Percentiles rank a stretch among this genome's conserved stretches.
phyloP scores from a whole-genome alignment of 371 early-diverging fungal genomes.

The Syncephalis plumigaleata region DNA sequence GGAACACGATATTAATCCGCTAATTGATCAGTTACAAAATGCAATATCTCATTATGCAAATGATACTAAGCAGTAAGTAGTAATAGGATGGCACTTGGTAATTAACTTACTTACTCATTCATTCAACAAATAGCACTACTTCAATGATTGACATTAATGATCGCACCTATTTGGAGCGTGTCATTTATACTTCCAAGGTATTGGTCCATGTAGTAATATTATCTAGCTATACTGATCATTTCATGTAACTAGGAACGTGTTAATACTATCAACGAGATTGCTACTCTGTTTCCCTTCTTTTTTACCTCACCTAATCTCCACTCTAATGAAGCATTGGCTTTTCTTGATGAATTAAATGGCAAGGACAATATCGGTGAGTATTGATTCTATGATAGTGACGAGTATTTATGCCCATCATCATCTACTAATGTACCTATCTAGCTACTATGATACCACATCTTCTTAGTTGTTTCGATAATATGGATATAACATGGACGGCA shows the following conservation, averaged over 20 bases:
- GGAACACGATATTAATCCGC: conserved; percentile 6
- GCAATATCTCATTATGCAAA: no score
- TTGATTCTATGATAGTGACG: conserved; percentile 16
- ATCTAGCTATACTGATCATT: neutral
- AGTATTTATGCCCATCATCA: no score
- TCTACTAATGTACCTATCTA: neutral
- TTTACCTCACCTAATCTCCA: conserved; percentile 32
- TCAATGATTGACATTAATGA: neutral
- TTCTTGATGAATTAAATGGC: conserved; percentile 24
- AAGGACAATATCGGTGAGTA: no score
- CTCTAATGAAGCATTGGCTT: conserved; percentile 20
- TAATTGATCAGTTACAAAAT: no score
- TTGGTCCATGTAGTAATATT: neutral
- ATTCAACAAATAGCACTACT: no score
- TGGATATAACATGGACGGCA: conserved; percentile 7
- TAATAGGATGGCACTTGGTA: conserved; percentile 13
- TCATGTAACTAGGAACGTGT: conserved; percentile 29
- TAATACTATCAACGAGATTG: conserved; percentile 32
- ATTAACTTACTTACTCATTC: conserved; percentile 10
- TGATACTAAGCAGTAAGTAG: no score
- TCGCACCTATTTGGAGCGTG: neutral
- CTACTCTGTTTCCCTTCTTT: conserved; percentile 30
- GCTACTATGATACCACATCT: conserved; percentile 9
- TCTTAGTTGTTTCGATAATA: conserved; percentile 12
- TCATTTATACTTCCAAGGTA: neutral